Percentiles rank a stretch among this genome's conserved stretches.
Evolutionary conservation across 2,329 filamentous ascomycete genomes (phyloP).

Genomic region (Colletotrichum sp.): DNA sequence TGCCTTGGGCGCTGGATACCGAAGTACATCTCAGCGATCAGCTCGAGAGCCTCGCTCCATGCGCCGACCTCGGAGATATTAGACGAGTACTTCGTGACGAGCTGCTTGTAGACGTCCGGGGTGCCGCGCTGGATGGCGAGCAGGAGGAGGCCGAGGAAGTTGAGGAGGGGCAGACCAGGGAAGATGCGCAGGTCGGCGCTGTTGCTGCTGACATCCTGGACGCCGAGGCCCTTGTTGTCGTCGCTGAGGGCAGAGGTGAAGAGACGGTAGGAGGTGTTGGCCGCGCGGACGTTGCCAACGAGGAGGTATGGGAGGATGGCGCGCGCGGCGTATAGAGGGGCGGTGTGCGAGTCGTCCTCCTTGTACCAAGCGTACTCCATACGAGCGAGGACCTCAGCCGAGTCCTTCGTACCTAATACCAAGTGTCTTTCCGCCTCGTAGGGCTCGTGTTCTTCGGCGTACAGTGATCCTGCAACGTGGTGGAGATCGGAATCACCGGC

Average conservation of each 20-base stretch:
- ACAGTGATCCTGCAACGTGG: constrained; percentile 86
- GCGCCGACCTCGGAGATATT: constrained; percentile 78
- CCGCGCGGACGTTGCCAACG: constrained; percentile 87
- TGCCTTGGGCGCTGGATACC: constrained; percentile 86
- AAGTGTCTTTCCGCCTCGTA: constrained; percentile 95
- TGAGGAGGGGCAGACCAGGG: constrained; percentile 90
- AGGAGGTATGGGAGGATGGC: constrained; percentile 91
- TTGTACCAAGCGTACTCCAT: constrained; percentile 96
- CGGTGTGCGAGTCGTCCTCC: constrained; percentile 85
- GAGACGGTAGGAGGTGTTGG: constrained; percentile 80
- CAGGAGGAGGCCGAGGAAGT: constrained; percentile 87
- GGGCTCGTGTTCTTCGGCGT: constrained; percentile 89
- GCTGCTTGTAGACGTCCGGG: constrained; percentile 80
- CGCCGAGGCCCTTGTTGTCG: constrained; percentile 60
- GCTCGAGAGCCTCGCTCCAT: constrained; percentile 84
- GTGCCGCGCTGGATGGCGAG: constrained; percentile 81
- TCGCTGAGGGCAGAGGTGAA: constrained; percentile 47
- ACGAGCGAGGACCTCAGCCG: constrained; percentile 77
- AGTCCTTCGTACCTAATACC: constrained; percentile 86
- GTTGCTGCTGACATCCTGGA: constrained; percentile 81
- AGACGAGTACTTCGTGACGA: constrained; percentile 80
- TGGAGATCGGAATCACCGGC: constrained; percentile 94
- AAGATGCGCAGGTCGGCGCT: constrained; percentile 81
- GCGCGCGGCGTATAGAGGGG: constrained; percentile 83
- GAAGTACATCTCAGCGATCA: constrained; percentile 97